Evolutionary conservation across 2,329 filamentous ascomycete genomes (phyloP), one percentile per base, ranked within the genome.

Genomic region (Delphinella strobiligena): DNA sequence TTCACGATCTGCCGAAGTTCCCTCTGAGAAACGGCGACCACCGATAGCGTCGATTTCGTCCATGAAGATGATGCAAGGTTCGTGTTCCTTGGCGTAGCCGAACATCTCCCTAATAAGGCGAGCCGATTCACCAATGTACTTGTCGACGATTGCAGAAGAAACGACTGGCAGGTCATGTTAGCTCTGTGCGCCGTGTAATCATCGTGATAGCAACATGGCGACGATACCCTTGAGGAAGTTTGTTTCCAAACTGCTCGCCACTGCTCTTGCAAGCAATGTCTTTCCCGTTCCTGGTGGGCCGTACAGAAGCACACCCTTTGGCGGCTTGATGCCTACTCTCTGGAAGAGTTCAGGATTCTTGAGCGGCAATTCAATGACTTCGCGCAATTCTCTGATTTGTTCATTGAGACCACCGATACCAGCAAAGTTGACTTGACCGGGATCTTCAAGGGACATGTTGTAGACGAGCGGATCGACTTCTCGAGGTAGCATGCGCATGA

Each of bases 61-160:
- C 91, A 98, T 98, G 75, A 98, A 98, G 66, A 98, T 98, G 63
- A 98, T 98, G 63, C 91, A 98, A 30, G 91, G 91, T 64, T 98
- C 91, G 62, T 98, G 91, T 62, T 98, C 93, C 66, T 95, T 96
- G 54, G 93, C 91, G 58, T 98, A 98, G 43, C 91, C 93, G 58
- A 98, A 98, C 93, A 98, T 98, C 64, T 98, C 91, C 61, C 91
- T 80, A 56, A 98, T 98, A 49, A 98, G 71, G 50, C 93, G 82
- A 29, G 91, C 91, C 9, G 91, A 98, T 67, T 98, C 91, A 62
- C 91, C 91, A 49, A 98, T 98, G 60, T 98, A 98, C 64, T 98
- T 98, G 72, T 98, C 93, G 47, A 98, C 91, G 56, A 98, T 98
- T 19, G 91, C 93, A 32, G 91, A 98, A 3, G 91, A 96, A 19